Evolutionary conservation across 2,329 filamentous ascomycete species (phyloP), one percentile per base, ranked within the genome.

Genomic region (Talaromyces sp.): DNA sequence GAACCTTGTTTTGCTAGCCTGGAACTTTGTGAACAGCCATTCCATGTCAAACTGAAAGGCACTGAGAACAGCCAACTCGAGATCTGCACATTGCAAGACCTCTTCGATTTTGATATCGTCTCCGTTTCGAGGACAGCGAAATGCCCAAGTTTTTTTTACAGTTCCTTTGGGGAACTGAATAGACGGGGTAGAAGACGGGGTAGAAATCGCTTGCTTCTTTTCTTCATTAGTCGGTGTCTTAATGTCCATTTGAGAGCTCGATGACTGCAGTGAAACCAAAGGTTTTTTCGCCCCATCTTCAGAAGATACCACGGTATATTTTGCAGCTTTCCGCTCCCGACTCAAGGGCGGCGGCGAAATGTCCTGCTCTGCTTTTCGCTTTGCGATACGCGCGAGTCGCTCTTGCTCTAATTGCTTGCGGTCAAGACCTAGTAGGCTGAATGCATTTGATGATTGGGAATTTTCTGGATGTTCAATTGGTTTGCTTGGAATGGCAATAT

Each of bases 51-150:
- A 94, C 70, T 93, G 86, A 66, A 89, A 97, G 0, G 93, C 90
- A 66, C 92, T 96, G 5, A 97, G 77, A 0, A 97, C 83, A 0
- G 91, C 92, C 43, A 91, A 83, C 56, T 89, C 79, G 9, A 97
- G 79, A 12, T 87, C 81, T 1, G 84, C 76, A 62, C 85, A 87
- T 71, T 96, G 89, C 1, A 97, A 75, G 0, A 97, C 84, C 71
- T 97, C 92, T 68, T 96, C 91, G 46, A 97, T 86, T 62, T 87
- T 94, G 70, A 97, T 91, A 63, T 96, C 91, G 63, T 92, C 83
- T 4, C 78, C 79, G 0, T 72, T 79, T 38, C 89, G 81, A 1
- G 82, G 77, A 64, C 83, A 85, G 2, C 88, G 86, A 38, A 79
- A 79, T 0, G 85, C 86, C 85, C 89, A 93, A 0, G 94, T 97